Base-by-base conservation (phyloP, 495 filamentous ascomycete genomes). In the Cudoniella acicularis region DNA sequence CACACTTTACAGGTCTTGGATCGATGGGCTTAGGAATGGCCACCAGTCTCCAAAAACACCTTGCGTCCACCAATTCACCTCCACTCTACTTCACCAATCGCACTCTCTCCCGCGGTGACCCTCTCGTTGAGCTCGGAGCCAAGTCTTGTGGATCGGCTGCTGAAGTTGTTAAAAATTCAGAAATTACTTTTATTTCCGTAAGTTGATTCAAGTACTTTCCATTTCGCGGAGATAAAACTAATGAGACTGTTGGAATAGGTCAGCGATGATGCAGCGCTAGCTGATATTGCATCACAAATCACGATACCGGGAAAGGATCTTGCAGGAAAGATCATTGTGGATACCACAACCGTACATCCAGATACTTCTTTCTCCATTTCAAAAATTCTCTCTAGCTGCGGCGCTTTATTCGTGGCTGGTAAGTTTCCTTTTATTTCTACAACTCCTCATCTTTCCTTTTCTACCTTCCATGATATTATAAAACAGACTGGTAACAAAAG, bases 11-110 rank as follows among this genome's bases (percentile, higher is more conserved):
- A 36, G 74, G 74, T 49, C 69, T 75, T 20, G 74, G 74, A 16
- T 73, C 69, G 4, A 75, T 75, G 74, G 73, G 73, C n/a, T 57
- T 67, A 26, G 73, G 65, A 24, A 77, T 77, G 74, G 67, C 73
- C 20, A 64, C 67, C 42, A 77, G 75, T 52, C 63, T 77, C n/a
- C 73, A 75, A 51, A 71, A 64, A 30, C 57, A 73, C 54, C 61
- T 75, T 1, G 25, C 23, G n/a, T 47, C 41, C 11, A 64, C 63
- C 21, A 27, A 47, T 17, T 20, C 51, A 10, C 57, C 60, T 40
- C 51, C 69, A 4, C 63, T 77, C 18, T 54, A 54, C 24, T 73
- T 68, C 59, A 67, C 61, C 21, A 73, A 78, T 55, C 68, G 70
- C 17, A 74, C 69, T 22, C 27, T 69, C 43, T 68, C 74, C 1